phyloP scores from a whole-genome alignment of 176 grass and related monocot genomes.

The Oryza glaberrima region DNA sequence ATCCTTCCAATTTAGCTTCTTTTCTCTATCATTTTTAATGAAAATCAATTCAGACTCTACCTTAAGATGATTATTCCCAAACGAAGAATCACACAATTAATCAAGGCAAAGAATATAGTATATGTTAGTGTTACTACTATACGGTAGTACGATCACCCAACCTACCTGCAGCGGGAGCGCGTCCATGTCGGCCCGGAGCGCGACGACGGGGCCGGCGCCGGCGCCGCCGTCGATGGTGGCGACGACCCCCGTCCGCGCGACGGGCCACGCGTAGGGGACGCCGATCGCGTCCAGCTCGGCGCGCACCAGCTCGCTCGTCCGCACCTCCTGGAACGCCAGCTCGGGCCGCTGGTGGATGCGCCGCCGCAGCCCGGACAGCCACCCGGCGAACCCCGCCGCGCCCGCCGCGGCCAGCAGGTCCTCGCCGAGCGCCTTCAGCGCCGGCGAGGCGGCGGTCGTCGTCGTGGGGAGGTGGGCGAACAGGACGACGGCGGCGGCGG shows the following conservation, averaged over 20 bases:
- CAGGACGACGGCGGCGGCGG: too few relatives aligned
- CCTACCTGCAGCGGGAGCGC: conserved; percentile 66
- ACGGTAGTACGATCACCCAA: too few relatives aligned
- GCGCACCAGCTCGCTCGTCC: conserved; percentile 58
- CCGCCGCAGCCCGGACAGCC: conserved; percentile 44
- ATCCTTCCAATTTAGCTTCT: too few relatives aligned
- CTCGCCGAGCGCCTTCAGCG: neutral
- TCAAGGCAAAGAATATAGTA: too few relatives aligned
- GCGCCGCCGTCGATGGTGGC: conserved; percentile 46
- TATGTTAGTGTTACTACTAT: too few relatives aligned
- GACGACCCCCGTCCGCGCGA: conserved; percentile 57
- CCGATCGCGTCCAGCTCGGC: conserved; percentile 54
- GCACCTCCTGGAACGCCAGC: conserved; percentile 61
- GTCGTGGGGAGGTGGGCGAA: too few relatives aligned
- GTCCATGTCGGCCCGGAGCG: conserved; percentile 80
- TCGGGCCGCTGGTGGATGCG: conserved; percentile 68
- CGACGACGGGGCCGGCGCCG: conserved; percentile 41
- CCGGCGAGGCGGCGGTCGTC: too few relatives aligned
- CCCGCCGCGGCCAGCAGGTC: conserved; percentile 33
- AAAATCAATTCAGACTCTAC: too few relatives aligned
- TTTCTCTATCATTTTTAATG: fast-evolving
- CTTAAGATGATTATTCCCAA: too few relatives aligned
- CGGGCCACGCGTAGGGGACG: conserved; percentile 52
- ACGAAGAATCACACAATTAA: too few relatives aligned
- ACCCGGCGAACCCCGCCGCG: conserved; percentile 48